Conservation (phyloP, 2,329 filamentous ascomycete genomes). For the Talaromyces sp. region DNA sequence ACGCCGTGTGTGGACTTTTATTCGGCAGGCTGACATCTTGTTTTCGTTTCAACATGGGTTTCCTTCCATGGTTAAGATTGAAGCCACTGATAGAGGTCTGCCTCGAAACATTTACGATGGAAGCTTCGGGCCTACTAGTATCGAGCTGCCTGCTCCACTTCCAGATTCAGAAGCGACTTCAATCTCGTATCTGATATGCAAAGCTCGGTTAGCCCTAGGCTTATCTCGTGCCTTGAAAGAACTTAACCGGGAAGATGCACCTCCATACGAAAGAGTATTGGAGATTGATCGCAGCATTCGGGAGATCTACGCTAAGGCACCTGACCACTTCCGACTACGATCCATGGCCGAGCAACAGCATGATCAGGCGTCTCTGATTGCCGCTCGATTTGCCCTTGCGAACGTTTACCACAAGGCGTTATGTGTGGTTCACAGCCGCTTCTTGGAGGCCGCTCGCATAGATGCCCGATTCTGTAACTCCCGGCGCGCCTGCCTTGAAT, state of each 20-base stretch:
- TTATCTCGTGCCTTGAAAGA: conserved; percentile 3
- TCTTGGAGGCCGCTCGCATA: not conserved
- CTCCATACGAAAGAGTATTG: conserved; percentile 1
- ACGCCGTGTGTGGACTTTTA: conserved; percentile 49
- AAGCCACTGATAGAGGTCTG: not conserved
- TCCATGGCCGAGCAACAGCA: conserved; percentile 5
- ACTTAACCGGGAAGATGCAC: not conserved
- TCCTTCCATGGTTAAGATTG: conserved; percentile 7
- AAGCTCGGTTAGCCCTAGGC: not conserved
- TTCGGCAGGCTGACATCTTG: not conserved
- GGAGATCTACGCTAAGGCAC: not conserved
- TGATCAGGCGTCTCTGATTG: not conserved
- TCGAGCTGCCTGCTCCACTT: not conserved
- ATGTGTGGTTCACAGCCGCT: conserved; percentile 5
- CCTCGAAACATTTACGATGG: conserved; percentile 8
- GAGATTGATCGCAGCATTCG: not conserved
- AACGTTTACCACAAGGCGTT: not conserved
- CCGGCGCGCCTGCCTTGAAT: not conserved
- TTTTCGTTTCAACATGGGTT: conserved; percentile 4
- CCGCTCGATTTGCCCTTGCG: conserved; percentile 2
- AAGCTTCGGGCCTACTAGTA: not conserved
- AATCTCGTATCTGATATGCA: conserved; percentile 6
- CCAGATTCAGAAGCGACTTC: conserved; percentile 3
- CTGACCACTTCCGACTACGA: conserved; percentile 3
- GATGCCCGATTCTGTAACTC: not conserved